Percentiles rank a stretch among this genome's conserved stretches.
Conservation (phyloP, 164 flowering plant species). For the Macadamia integrifolia region DNA sequence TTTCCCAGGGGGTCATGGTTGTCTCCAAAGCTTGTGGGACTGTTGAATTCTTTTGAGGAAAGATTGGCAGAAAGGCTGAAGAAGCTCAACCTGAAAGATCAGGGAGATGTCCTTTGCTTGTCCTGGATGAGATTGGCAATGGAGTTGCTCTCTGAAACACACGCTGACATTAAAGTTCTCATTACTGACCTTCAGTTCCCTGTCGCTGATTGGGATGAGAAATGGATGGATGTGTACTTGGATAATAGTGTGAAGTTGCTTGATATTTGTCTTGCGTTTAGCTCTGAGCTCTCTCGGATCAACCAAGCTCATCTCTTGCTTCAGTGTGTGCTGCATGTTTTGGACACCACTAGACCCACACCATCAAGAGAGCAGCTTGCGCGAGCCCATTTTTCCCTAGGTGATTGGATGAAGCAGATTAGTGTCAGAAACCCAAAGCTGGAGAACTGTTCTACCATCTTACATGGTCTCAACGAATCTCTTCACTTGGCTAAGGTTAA, state of each 20-base stretch:
- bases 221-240: slow-evolving; percentile 86
- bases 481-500: slow-evolving; percentile 62
- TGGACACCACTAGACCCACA: slow-evolving; percentile 21
- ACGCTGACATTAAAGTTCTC: slow-evolving; percentile 56
- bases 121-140: slow-evolving; percentile 84
- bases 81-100: slow-evolving; percentile 44
- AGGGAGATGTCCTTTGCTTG: slow-evolving; percentile 47
- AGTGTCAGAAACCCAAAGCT: slow-evolving; percentile 46
- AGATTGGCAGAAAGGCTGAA: slow-evolving; percentile 49
- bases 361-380: slow-evolving; percentile 35
- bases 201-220: slow-evolving; percentile 80
- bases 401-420: slow-evolving; percentile 62
- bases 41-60: slow-evolving; percentile 60
- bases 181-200: slow-evolving; percentile 79
- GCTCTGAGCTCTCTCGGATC: slow-evolving; percentile 67
- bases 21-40: slow-evolving; percentile 37
- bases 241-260: slow-evolving; percentile 80
- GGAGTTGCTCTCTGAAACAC: slow-evolving; percentile 60
- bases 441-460: slow-evolving; percentile 37
- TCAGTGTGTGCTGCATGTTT: slow-evolving; percentile 47
- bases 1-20: slow-evolving; percentile 57
- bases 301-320: slow-evolving; percentile 71
- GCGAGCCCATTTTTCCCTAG: slow-evolving; percentile 46
- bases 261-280: slow-evolving; percentile 74
- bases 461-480: slow-evolving; percentile 43